phyloP scores from a whole-genome alignment of 2,329 filamentous ascomycete genomes.

The Ophiocordyceps camponoti-leonardi region DNA sequence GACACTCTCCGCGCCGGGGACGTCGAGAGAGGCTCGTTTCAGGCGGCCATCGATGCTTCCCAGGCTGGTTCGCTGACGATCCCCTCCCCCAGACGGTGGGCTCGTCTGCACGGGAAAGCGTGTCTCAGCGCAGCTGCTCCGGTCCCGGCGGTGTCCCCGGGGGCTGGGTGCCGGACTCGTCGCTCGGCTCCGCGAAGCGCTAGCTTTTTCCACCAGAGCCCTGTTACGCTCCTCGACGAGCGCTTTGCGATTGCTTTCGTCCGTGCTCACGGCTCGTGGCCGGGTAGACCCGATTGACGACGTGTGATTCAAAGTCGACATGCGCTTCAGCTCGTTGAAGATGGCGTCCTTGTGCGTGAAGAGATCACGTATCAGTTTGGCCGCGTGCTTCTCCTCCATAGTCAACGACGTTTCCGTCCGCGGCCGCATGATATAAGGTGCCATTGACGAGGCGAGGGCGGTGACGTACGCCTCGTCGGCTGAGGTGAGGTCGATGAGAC shows the following conservation, averaged over 20 bases:
- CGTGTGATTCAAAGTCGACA: constrained; percentile 53
- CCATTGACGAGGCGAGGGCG: constrained; percentile 55
- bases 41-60: constrained; percentile 27
- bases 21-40: constrained; percentile 61
- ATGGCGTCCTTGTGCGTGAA: constrained; percentile 90
- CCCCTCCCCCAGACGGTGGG: constrained; percentile 31
- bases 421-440: constrained; percentile 76
- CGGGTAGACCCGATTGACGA: constrained; percentile 38
- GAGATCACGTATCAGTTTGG: constrained; percentile 78
- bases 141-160: constrained; percentile 56
- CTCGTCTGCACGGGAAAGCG: constrained; percentile 70
- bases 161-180: constrained; percentile 53
- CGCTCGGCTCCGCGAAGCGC: constrained; percentile 50
- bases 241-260: constrained; percentile 86
- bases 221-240: constrained; percentile 88
- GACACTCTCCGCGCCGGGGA: constrained; percentile 42
- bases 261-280: constrained; percentile 77
- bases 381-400: constrained; percentile 87
- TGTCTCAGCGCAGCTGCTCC: constrained; percentile 58
- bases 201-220: constrained; percentile 54
- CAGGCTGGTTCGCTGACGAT: constrained; percentile 31
- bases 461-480: constrained; percentile 77
- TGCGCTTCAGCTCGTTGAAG: constrained; percentile 89
- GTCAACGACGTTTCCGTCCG: constrained; percentile 77
- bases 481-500: constrained; percentile 88